Evolutionary conservation across 1,139 yeast species (phyloP).

Genomic region (Spencermartinsiella ligniputridi): DNA sequence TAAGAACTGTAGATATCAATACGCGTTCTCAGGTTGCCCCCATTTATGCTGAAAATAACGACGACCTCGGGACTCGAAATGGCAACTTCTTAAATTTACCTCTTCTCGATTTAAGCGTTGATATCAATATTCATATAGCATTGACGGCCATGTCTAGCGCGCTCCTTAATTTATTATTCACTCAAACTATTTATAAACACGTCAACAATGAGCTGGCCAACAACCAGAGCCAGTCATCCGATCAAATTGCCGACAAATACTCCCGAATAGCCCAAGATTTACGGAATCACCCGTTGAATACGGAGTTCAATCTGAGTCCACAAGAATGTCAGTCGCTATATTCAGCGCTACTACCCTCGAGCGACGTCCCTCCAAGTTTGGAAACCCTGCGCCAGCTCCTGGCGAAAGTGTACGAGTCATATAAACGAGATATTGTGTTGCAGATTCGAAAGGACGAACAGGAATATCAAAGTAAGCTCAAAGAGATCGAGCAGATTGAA

Average conservation of each 20-base stretch:
- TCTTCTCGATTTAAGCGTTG: no score
- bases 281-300: conserved; percentile 27
- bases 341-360: conserved; percentile 25
- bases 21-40: not conserved
- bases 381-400: conserved; percentile 27
- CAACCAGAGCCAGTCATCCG: not conserved
- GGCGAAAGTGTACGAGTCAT: conserved; percentile 29
- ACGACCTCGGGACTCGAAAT: conserved; percentile 1
- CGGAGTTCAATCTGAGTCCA: conserved; percentile 25
- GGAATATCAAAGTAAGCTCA: conserved; percentile 26
- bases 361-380: conserved; percentile 25
- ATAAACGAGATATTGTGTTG: conserved; percentile 25
- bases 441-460: conserved; percentile 34
- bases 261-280: conserved; percentile 24
- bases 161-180: conserved; percentile 29
- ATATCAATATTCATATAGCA: no score
- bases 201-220: conserved; percentile 19
- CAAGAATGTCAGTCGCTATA: conserved; percentile 27
- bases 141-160: conserved; percentile 29
- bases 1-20: no score
- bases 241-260: conserved; percentile 13
- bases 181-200: conserved; percentile 31
- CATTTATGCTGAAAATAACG: not conserved
- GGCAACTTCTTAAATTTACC: not conserved
- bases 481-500: conserved; percentile 35